phyloP scores from a whole-genome alignment of 257 asterid species.

The Buddleja alternifolia region DNA sequence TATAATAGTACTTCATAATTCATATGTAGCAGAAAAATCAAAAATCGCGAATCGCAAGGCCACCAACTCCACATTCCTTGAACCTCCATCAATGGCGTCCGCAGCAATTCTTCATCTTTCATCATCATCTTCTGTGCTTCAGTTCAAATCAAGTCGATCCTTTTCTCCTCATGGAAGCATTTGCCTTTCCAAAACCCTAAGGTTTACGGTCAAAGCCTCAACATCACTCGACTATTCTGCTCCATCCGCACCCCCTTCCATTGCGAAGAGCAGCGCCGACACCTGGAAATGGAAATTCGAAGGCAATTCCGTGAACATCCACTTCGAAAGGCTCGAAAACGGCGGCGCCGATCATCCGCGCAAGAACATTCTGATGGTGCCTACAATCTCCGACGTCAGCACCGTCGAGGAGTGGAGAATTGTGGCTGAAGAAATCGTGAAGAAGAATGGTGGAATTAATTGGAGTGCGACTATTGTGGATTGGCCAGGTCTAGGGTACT shows the following conservation, averaged over 20 bases:
- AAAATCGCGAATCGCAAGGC: not conserved
- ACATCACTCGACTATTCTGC: slow-evolving; percentile 49
- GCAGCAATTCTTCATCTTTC: slow-evolving; percentile 42
- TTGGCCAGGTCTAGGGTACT: slow-evolving; percentile 97
- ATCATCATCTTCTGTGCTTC: slow-evolving; percentile 30
- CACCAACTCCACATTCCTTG: too few relatives aligned
- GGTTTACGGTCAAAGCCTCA: slow-evolving; percentile 46
- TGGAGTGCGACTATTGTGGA: slow-evolving; percentile 84
- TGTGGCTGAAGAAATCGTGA: slow-evolving; percentile 78
- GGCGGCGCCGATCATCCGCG: slow-evolving; percentile 43
- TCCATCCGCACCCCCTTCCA: slow-evolving; percentile 36
- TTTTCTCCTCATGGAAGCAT: slow-evolving; percentile 18
- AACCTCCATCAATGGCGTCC: slow-evolving; percentile 50
- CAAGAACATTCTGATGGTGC: slow-evolving; percentile 75
- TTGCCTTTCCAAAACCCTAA: slow-evolving; percentile 29
- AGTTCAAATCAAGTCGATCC: slow-evolving; percentile 35
- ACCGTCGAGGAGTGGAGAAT: slow-evolving; percentile 93
- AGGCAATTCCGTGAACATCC: slow-evolving; percentile 66
- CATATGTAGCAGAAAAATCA: too few relatives aligned
- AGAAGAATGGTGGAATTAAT: slow-evolving; percentile 43
- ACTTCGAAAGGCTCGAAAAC: slow-evolving; percentile 63
- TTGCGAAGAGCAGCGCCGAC: slow-evolving; percentile 34
- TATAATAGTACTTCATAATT: too few relatives aligned
- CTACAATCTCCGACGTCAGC: slow-evolving; percentile 94
- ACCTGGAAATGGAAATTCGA: slow-evolving; percentile 79